Base-by-base conservation (phyloP, 2,329 filamentous ascomycete species). In the Zelopaecilomyces penicillatus region DNA sequence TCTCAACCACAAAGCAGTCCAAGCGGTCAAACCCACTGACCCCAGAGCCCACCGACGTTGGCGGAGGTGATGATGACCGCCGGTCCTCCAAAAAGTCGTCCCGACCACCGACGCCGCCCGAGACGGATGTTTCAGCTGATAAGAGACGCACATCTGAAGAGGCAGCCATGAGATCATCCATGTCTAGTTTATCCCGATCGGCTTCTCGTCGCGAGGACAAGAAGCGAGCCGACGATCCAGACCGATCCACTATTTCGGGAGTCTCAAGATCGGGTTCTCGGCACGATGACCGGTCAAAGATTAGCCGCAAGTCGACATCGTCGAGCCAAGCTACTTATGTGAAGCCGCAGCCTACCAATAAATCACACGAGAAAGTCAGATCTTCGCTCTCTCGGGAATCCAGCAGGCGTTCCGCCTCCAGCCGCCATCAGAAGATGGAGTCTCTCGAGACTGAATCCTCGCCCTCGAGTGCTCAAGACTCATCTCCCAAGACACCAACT, bases 1-100 rank as follows among this genome's bases (percentile, higher is more conserved):
- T 76, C 40, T 60, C 65, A 19, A 47, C 52, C 6, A 54, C 47
- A 12, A 34, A 28, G 12, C 45, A 44, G 27, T 50, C 44, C 29
- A 45, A 39, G 19, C 39, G 37, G 7, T 62, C 58, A 50, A 64
- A 79, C 44, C 75, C 75, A 1, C 62, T 74, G 40, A 89, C 85
- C 1, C 85, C 85, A 12, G 83, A 88, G 49, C 74, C 83, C 26
- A 88, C 84, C 26, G 84, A 88, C 57, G 55, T 86, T 26, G 79
- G 80, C 42, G 55, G 86, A 12, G 79, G 80, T 42, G 52, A 53
- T 19, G 56, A 57, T 26, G 56, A 56, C 35, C 49, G 50, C 31
- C 69, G 70, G 49, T 71, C 73, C 29, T 61, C 64, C 9, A 64
- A 62, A 60, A 73, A 65, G 55, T 70, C 61, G 41, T 57, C 65